Evolutionary conservation across 2,329 filamentous ascomycete genomes (phyloP).

Genomic region (Pyricularia pennisetigena): DNA sequence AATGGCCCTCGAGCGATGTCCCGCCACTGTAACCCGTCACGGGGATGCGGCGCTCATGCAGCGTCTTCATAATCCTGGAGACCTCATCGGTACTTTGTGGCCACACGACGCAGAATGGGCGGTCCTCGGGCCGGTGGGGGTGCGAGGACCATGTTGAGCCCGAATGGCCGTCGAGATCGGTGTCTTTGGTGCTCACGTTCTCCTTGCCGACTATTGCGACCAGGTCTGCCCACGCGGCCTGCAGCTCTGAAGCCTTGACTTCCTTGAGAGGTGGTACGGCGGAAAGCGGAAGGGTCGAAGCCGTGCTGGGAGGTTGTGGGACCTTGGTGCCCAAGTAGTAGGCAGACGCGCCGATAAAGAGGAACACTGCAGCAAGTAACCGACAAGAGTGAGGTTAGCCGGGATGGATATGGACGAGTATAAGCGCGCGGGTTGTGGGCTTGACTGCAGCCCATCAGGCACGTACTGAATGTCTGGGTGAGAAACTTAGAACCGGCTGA

Average conservation of each 20-base stretch:
- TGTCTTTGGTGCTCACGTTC: slow-evolving; percentile 50
- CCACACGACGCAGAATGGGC: slow-evolving; percentile 63
- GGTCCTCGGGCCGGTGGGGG: slow-evolving; percentile 33
- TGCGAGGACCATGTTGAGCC: slow-evolving; percentile 56
- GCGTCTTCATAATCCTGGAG: slow-evolving; percentile 79
- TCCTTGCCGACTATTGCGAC: slow-evolving; percentile 53
- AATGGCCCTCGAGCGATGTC: slow-evolving; percentile 84
- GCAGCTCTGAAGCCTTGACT: slow-evolving; percentile 50
- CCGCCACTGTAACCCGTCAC: slow-evolving; percentile 83
- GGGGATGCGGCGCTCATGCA: slow-evolving; percentile 70
- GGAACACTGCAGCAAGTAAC: slow-evolving; percentile 26
- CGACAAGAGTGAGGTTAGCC: background rate
- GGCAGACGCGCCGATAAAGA: slow-evolving; percentile 38
- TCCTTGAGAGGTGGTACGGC: slow-evolving; percentile 40
- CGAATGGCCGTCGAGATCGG: slow-evolving; percentile 46
- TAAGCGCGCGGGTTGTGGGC: background rate
- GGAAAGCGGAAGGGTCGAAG: slow-evolving; percentile 50
- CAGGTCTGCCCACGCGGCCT: slow-evolving; percentile 63
- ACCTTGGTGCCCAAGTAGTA: slow-evolving; percentile 51
- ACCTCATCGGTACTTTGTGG: slow-evolving; percentile 74
- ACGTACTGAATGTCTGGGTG: slow-evolving; percentile 28
- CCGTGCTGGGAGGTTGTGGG: slow-evolving; percentile 36
- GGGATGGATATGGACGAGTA: background rate
- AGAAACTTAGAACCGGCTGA: background rate
- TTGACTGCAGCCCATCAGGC: background rate